These are phyloP conservation scores for Microbotryomycetes sp. DNA, from an alignment of 1,284 basidiomycete genomes.

Conservation along the genomic window DNA sequence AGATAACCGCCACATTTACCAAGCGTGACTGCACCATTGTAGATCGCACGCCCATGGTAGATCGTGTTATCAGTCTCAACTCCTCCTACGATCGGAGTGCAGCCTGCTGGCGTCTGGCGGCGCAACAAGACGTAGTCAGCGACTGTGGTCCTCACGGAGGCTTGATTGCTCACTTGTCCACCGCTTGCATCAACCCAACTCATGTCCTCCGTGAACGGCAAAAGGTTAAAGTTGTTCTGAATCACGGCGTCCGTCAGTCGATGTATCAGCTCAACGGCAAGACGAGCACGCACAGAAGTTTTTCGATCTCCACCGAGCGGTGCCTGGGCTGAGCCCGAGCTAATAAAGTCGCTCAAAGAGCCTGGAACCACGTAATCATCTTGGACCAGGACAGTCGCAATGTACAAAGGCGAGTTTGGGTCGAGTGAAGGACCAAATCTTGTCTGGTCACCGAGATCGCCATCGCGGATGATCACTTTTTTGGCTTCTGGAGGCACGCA, in stretches of 20 bases:
- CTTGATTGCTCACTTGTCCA: background rate
- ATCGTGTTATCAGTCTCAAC: background rate
- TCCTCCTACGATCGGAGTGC: background rate
- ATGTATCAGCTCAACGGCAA: background rate
- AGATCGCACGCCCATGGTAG: background rate
- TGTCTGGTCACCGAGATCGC: no score
- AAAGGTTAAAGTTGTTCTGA: background rate
- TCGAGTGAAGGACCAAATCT: no score
- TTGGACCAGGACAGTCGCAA: no score
- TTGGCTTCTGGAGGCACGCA: no score
- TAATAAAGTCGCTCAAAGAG: no score
- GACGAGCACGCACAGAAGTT: background rate
- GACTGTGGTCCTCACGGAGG: background rate
- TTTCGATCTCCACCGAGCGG: background rate
- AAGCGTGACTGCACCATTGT: no score
- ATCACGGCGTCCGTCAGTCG: background rate
- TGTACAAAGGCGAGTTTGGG: no score
- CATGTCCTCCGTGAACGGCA: background rate
- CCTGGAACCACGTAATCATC: no score
- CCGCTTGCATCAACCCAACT: background rate
- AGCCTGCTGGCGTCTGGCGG: no score
- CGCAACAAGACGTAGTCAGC: background rate
- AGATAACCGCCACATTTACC: no score
- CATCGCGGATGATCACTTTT: no score
- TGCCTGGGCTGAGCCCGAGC: background rate